These are phyloP conservation scores for Trifolium fragiferum DNA, from an alignment of 306 rosid genomes.

Conservation along the genomic window DNA sequence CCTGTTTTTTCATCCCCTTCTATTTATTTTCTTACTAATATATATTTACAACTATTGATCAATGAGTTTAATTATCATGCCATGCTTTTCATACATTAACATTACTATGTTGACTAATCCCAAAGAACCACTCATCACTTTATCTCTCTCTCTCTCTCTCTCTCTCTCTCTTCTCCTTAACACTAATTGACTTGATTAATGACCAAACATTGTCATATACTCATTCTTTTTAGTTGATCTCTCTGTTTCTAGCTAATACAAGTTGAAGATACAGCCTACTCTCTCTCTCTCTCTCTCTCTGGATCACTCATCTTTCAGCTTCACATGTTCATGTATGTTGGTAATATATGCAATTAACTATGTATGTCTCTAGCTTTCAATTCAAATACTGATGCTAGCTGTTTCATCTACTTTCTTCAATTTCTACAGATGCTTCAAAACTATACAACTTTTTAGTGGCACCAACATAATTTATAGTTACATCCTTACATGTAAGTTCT, in stretches of 20 bases:
- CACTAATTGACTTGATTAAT: conserved; percentile 37
- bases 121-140: conserved; percentile 57
- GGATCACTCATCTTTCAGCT: conserved; percentile 45
- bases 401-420: conserved; percentile 46
- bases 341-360: conserved; percentile 32
- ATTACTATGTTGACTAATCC: conserved; percentile 90
- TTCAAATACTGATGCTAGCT: conserved; percentile 35
- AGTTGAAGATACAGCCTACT: conserved; percentile 25
- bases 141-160: conserved; percentile 46
- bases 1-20: background rate
- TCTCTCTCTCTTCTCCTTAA: conserved; percentile 34
- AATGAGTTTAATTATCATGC: conserved; percentile 54
- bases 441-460: conserved; percentile 38
- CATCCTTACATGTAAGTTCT: conserved; percentile 43
- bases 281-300: conserved; percentile 31
- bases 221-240: conserved; percentile 46
- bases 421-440: conserved; percentile 37
- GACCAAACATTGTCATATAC: conserved; percentile 47
- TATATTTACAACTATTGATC: conserved; percentile 39
- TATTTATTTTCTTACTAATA: conserved; percentile 7
- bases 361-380: conserved; percentile 35
- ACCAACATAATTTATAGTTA: conserved; percentile 25
- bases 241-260: conserved; percentile 46
- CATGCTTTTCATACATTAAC: conserved; percentile 72
- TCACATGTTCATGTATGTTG: conserved; percentile 40